phyloP scores from a whole-genome alignment of 2,329 filamentous ascomycete species.

The Dactylellina parvicollis region DNA sequence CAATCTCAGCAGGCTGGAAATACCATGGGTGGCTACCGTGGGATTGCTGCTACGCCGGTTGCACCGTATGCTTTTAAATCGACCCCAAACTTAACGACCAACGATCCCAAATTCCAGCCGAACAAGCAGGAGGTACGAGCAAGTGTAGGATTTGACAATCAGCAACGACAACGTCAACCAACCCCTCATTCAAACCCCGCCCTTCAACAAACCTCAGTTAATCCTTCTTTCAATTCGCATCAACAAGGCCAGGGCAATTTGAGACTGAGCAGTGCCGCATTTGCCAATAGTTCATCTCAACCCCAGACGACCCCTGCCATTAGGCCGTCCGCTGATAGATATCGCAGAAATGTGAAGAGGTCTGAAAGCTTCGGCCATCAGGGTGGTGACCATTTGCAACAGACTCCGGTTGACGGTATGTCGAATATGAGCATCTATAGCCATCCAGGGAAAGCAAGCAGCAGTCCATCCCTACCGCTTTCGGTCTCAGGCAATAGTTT shows the following conservation, averaged over 20 bases:
- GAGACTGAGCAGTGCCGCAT: constrained; percentile 26
- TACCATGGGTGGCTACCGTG: constrained; percentile 67
- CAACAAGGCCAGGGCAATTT: constrained; percentile 63
- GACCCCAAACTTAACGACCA: constrained; percentile 72
- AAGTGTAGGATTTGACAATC: constrained; percentile 65
- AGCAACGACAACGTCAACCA: constrained; percentile 65
- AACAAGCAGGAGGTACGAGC: constrained; percentile 63
- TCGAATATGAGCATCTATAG: constrained; percentile 60
- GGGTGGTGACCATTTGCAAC: constrained; percentile 62
- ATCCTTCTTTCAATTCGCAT: constrained; percentile 61
- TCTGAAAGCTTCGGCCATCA: constrained; percentile 49
- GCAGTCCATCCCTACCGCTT: constrained; percentile 51
- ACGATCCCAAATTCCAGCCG: constrained; percentile 64
- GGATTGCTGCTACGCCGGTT: constrained; percentile 67
- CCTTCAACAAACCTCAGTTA: constrained; percentile 62
- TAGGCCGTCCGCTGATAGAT: constrained; percentile 58
- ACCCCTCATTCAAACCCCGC: constrained; percentile 58
- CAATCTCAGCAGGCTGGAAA: constrained; percentile 67
- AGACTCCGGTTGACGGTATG: constrained; percentile 63
- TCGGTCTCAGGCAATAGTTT: constrained; percentile 60
- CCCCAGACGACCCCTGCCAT: constrained; percentile 54
- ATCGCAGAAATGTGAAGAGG: constrained; percentile 56
- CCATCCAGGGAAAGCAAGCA: constrained; percentile 51
- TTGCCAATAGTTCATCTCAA: constrained; percentile 35
- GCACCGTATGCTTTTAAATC: constrained; percentile 79